phyloP scores from a whole-genome alignment of 2,329 filamentous ascomycete species.

The Didymella segeticola region DNA sequence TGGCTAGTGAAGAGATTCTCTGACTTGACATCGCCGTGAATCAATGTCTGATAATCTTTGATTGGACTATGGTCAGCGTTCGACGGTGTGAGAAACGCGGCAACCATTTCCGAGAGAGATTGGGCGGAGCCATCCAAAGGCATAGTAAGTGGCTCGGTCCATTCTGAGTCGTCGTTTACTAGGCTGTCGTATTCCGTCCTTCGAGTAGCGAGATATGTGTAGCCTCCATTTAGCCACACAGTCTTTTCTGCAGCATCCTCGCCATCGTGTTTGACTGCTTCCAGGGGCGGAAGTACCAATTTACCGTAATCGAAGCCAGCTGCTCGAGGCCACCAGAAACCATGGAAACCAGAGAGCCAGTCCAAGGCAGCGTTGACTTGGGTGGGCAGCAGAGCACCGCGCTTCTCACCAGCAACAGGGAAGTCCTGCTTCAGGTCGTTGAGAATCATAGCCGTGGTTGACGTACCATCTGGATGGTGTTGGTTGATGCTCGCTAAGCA shows the following conservation, averaged over 20 bases:
- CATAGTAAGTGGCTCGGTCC: slow-evolving; percentile 59
- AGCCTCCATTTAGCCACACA: slow-evolving; percentile 71
- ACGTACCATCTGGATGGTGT: slow-evolving; percentile 42
- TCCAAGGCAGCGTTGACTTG: slow-evolving; percentile 63
- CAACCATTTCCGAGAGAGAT: slow-evolving; percentile 62
- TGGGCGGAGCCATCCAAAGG: slow-evolving; percentile 24
- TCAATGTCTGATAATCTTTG: slow-evolving; percentile 59
- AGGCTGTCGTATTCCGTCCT: slow-evolving; percentile 62
- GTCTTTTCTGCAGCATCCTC: slow-evolving; percentile 21
- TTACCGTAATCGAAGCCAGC: slow-evolving; percentile 37
- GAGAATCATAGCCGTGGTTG: slow-evolving; percentile 62
- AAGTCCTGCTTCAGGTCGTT: slow-evolving; percentile 62
- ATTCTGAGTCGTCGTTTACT: slow-evolving; percentile 59
- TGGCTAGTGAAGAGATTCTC: slow-evolving; percentile 69
- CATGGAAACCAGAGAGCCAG: slow-evolving; percentile 71
- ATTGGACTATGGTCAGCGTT: slow-evolving; percentile 41
- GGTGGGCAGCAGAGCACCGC: slow-evolving; percentile 52
- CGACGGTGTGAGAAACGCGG: slow-evolving; percentile 57
- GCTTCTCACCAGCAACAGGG: slow-evolving; percentile 64
- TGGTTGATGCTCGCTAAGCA: slow-evolving; percentile 57
- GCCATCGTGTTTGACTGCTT: slow-evolving; percentile 54
- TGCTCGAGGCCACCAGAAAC: slow-evolving; percentile 56
- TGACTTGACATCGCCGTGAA: slow-evolving; percentile 74
- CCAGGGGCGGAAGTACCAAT: slow-evolving; percentile 62
- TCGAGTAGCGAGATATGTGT: slow-evolving; percentile 72